Base-by-base conservation (phyloP, 805 yeast genomes). In the Gaillardinia entomophila region DNA sequence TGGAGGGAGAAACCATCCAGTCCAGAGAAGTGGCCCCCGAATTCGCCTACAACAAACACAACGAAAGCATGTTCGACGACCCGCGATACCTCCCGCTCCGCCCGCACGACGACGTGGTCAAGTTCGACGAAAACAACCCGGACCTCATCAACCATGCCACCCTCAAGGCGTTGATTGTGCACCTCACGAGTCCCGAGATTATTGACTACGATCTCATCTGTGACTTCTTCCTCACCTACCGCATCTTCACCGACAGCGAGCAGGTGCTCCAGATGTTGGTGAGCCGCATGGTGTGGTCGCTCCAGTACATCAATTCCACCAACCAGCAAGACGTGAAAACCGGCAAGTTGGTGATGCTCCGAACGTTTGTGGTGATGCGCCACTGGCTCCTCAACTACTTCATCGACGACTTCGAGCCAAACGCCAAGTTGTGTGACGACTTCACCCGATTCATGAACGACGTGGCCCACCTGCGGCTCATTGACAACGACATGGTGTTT, bases 351-450 rank as follows among this genome's bases (percentile, higher is more conserved):
- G 79, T 82, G 2, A 63, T 85, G 10, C 71, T 89, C 24, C 69
- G 97, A 46, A 81, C 95, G 0, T 90, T 89, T 62, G 96, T 86
- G 17, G 79, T 83, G 18, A 46, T 92, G 27, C 74, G 97, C 48
- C 95, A 86, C 60, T 90, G 97, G 95, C 55, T 90, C 13, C 58
- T 85, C 37, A 90, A 89, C 55, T 89, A 85, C 54, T 92, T 87
- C 48, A 70, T 77, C 26, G 90, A 85, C 51, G 97, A 92, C 55
- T 92, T 66, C 38, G 58, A 55, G 30, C 31, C 50, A 12, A 55
- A 64, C 41, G 34, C 35, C 4, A 34, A 40, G 19, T 42, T 66
- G 22, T 61, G 72, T 40, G 66, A 66, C 31, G 24, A 36, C 13
- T 64, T 89, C 52, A 62, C 81, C 16, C 57, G 72, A 12, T 66